A percentile compares a stretch with the other conserved stretches of the same genome.
Conservation (phyloP, 106 monocot genomes). For the Ottelia alismoides region DNA sequence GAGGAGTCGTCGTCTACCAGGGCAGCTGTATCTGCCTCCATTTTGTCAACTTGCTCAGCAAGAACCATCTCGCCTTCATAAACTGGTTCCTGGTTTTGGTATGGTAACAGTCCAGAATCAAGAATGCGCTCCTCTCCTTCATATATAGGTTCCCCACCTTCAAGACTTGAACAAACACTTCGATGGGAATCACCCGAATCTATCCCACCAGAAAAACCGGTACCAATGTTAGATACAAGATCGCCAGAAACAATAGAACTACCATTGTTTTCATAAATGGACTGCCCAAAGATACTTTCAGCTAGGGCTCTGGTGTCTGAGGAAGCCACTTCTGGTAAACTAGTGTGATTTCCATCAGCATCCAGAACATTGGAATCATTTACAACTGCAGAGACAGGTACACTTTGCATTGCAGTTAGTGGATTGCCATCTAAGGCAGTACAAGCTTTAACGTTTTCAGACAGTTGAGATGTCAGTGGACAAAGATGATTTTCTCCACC, state of each 20-base stretch:
- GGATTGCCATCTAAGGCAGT: too few species aligned
- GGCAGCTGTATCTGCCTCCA: slow-evolving; percentile 3
- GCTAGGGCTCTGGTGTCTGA: not conserved
- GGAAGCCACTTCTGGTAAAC: too few species aligned
- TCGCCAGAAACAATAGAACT: slow-evolving; percentile 15
- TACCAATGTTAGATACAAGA: slow-evolving; percentile 9
- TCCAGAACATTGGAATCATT: too few species aligned
- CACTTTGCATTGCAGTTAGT: too few species aligned
- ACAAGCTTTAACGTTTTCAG: too few species aligned
- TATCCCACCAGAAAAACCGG: slow-evolving; percentile 4
- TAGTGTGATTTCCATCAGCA: not conserved
- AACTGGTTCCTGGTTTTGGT: slow-evolving; percentile 60
- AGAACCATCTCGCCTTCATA: slow-evolving; percentile 94
- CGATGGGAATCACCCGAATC: slow-evolving; percentile 24
- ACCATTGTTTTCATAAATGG: not conserved
- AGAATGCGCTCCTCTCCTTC: slow-evolving; percentile 88
- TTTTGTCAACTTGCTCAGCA: slow-evolving; percentile 46
- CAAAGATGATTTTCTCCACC: too few species aligned
- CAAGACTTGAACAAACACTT: slow-evolving; percentile 19
- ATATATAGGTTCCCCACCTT: slow-evolving; percentile 68
- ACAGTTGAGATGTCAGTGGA: too few species aligned
- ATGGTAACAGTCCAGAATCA: slow-evolving; percentile 29
- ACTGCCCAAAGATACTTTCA: not conserved
- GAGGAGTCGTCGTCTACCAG: slow-evolving; percentile 16
- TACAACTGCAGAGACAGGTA: too few species aligned